phyloP scores from a whole-genome alignment of 2,329 filamentous ascomycete genomes.

The Aureobasidium leucospermi region DNA sequence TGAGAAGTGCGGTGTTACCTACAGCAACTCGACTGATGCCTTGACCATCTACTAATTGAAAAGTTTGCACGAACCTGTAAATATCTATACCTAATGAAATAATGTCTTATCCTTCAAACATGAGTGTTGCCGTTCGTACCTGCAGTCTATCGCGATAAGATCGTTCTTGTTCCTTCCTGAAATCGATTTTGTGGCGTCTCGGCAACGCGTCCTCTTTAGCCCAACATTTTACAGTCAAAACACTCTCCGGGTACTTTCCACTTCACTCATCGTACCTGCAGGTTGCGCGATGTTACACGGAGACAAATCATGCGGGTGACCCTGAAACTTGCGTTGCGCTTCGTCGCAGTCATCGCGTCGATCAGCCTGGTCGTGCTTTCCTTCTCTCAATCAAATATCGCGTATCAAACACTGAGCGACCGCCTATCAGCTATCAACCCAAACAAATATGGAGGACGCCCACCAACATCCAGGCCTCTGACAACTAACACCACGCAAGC shows the following conservation, averaged over 20 bases:
- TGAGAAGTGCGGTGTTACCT: conserved; percentile 35
- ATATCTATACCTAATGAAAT: conserved; percentile 2
- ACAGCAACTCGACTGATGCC: conserved; percentile 37
- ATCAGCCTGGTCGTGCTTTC: neutral
- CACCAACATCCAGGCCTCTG: neutral
- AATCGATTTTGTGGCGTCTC: neutral
- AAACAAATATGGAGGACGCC: neutral
- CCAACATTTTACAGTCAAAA: neutral
- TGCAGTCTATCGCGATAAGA: neutral
- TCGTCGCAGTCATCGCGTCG: neutral
- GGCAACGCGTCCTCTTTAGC: neutral
- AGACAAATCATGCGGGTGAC: neutral
- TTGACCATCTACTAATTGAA: conserved; percentile 26
- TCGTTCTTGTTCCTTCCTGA: neutral
- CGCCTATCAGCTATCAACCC: neutral
- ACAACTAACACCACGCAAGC: neutral
- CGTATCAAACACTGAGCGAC: conserved; percentile 1
- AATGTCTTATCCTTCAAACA: neutral
- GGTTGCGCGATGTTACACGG: neutral
- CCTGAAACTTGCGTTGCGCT: neutral
- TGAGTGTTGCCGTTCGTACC: neutral
- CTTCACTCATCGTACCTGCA: neutral
- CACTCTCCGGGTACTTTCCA: neutral
- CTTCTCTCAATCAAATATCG: neutral
- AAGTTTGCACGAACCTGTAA: neutral